Evolutionary conservation across 2,329 filamentous ascomycete species (phyloP), one percentile per base, ranked within the genome.

Genomic region (Fusarium sacchari): DNA sequence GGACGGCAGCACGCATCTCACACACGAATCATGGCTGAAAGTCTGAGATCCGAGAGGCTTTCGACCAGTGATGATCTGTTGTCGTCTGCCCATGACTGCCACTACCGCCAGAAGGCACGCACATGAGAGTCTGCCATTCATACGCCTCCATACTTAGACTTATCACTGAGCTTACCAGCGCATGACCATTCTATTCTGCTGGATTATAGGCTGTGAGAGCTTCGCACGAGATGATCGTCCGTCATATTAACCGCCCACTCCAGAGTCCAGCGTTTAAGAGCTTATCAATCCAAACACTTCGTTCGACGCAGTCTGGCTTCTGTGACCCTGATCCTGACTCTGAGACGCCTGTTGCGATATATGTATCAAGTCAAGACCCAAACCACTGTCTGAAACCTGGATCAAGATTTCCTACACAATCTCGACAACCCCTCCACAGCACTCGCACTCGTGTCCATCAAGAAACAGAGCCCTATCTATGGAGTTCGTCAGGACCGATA

Each of bases 231-330:
- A 74, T 72, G 59, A 50, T 65, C 57, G 36, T 57, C 53, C 69
- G 56, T 61, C 49, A 57, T 69, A 52, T 69, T 72, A 74, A 55
- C 71, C 71, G 71, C 71, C 67, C 56, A 43, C 64, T 34, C 47
- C 39, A 65, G 71, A 42, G 71, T 30, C 47, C 39, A 65, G 71
- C 46, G 71, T 74, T 17, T 60, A 47, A 64, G 50, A 62, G 36
- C 52, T 52, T 47, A 40, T 55, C 32, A 42, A 46, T 26, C 57
- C 46, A 60, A 56, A 39, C 59, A 55, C 22, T 34, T 26, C 46
- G 24, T 34, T 26, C 46, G 24, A 43, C 14, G 28, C 8, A 53
- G 43, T 28, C 39, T 50, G 49, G 22, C 36, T 24, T 55, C 47
- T 42, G 28, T 43, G n/a, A 43, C 24, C 43, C 37, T 68, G n/a